Evolutionary conservation across 768 basidiomycete species (phyloP).

Genomic region (Rhizopogon salebrosus): DNA sequence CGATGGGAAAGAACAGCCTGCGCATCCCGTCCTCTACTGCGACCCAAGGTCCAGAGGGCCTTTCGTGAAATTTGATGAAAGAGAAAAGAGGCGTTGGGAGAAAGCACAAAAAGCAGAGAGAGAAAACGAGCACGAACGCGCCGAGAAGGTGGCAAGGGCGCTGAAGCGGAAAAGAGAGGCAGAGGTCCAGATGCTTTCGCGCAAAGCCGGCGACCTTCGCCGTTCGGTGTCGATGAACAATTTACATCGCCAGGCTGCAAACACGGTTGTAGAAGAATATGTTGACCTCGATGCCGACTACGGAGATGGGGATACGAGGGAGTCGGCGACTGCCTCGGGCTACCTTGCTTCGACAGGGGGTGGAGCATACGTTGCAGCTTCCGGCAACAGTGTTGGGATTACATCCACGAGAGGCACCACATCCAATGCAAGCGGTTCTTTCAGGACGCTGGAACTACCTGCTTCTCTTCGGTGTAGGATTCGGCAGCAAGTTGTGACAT

Average conservation of each 20-base stretch:
- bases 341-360: constrained; percentile 53
- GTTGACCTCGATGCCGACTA: constrained; percentile 38
- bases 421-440: constrained; percentile 47
- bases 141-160: constrained; percentile 19
- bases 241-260: constrained; percentile 50
- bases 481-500: constrained; percentile 64
- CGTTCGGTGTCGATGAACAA: constrained; percentile 75
- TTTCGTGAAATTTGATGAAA: constrained; percentile 71
- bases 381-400: constrained; percentile 90
- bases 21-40: constrained; percentile 84
- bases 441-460: constrained; percentile 47
- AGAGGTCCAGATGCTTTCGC: constrained; percentile 22
- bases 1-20: constrained; percentile 47
- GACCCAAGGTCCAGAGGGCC: constrained; percentile 71
- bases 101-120: constrained; percentile 40
- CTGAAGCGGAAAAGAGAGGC: constrained; percentile 25
- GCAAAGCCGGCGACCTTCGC: constrained; percentile 51
- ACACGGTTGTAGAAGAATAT: constrained; percentile 35
- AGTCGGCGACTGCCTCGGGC: constrained; percentile 66
- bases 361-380: constrained; percentile 77
- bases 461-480: constrained; percentile 49
- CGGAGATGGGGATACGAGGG: constrained; percentile 28
- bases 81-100: constrained; percentile 64
- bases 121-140: constrained; percentile 29
- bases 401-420: constrained; percentile 90